These are phyloP conservation scores for Thielaviopsis musarum DNA, from an alignment of 2,329 filamentous ascomycete genomes.

Conservation along the genomic window DNA sequence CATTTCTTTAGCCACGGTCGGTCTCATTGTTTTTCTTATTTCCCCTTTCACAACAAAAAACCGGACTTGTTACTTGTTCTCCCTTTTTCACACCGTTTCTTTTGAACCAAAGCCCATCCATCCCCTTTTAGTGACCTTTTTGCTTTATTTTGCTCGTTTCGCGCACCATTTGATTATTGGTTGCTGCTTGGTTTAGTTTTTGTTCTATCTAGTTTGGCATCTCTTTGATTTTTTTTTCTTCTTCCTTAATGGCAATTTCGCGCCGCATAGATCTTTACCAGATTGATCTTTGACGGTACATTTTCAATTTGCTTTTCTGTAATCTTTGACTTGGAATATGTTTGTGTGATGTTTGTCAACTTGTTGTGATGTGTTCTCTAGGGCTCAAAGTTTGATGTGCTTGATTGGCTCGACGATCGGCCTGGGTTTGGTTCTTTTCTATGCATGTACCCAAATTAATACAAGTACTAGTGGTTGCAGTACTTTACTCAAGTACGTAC, in stretches of 20 bases:
- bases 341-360: background rate
- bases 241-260: background rate
- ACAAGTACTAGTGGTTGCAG: no score
- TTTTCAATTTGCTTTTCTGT: background rate
- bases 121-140: background rate
- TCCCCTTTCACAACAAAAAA: background rate
- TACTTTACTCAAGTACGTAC: no score
- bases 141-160: background rate
- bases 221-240: conserved; percentile 1
- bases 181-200: background rate
- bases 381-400: no score
- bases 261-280: background rate
- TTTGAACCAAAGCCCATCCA: background rate
- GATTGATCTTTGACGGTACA: background rate
- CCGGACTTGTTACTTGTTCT: no score
- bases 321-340: background rate
- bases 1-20: background rate
- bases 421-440: no score
- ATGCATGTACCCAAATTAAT: no score
- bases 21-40: background rate
- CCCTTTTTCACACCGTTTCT: background rate
- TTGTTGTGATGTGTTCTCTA: no score
- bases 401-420: no score
- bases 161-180: background rate
- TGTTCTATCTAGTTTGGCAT: background rate